Evolutionary conservation across 2,329 filamentous ascomycete genomes (phyloP), one percentile per base, ranked within the genome.

Genomic region (Bipolaris zeicola): DNA sequence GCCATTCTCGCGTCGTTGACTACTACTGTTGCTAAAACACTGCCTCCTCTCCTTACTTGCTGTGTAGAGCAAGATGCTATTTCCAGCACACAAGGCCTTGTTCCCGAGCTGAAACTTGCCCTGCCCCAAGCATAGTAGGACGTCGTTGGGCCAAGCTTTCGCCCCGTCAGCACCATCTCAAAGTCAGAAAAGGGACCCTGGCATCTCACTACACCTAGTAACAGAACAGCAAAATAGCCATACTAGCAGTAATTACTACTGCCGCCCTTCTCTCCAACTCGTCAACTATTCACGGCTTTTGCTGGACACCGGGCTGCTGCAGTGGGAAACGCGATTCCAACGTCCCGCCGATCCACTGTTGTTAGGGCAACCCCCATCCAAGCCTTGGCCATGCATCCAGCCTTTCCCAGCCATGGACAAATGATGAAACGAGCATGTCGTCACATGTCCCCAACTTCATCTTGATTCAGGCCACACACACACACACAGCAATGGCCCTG

Each of bases 381-480:
- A 55, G 54, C 50, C 50, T 53, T 42, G 28, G 46, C 49, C 34
- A 44, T 43, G 24, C 56, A 42, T 28, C 41, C 20, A 34, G 45
- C 31, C 26, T 18, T 26, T 20, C 6, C n/a, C 41, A 43, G 24
- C 18, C 51, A 28, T 34, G 22, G 20, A 26, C n/a, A 16, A 50
- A 37, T 36, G 18, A 49, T 61, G 58, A 61, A 57, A 61, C 55
- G 16, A 31, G 42, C 37, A 51, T 61, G 59, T 61, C 59, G 56
- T 61, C 59, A 61, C 42, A 28, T 33, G 13, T 33, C 8, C 42
- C 42, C n/a, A 18, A 20, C 33, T 28, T 20, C 16, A 33, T 16
- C 11, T 10, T 10, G 2, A 13, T 33, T 31, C 26, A 20, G 28
- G 26, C 11, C 42, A 18, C 36, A 38, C 6, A 14, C n/a, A 24